Percentiles rank a stretch among this genome's conserved stretches.
phyloP scores from a whole-genome alignment of 2,329 filamentous ascomycete genomes.

The Peltaster fructicola region DNA sequence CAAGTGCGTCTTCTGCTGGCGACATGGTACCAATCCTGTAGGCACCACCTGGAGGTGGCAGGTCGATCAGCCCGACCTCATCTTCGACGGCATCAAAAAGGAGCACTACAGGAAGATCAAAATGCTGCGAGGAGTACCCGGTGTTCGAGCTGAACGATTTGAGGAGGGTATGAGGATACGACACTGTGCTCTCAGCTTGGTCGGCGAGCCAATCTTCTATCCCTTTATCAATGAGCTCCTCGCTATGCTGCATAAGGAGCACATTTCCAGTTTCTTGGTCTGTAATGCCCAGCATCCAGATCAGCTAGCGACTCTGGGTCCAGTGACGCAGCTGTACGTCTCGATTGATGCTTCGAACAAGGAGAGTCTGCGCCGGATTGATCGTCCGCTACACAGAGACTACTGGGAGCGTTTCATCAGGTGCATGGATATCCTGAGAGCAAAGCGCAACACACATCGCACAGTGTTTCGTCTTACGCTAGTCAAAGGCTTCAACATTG shows the following conservation, averaged over 20 bases:
- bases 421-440: slow-evolving; percentile 75
- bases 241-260: slow-evolving; percentile 62
- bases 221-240: slow-evolving; percentile 92
- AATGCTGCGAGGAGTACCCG: slow-evolving; percentile 85
- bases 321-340: slow-evolving; percentile 89
- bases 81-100: slow-evolving; percentile 78
- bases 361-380: slow-evolving; percentile 73
- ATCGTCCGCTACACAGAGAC: slow-evolving; percentile 80
- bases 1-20: slow-evolving; percentile 98
- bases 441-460: slow-evolving; percentile 67
- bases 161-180: slow-evolving; percentile 83
- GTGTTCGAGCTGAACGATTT: slow-evolving; percentile 80
- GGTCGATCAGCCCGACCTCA: slow-evolving; percentile 74
- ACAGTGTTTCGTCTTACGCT: slow-evolving; percentile 91
- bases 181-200: slow-evolving; percentile 80
- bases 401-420: slow-evolving; percentile 94
- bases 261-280: slow-evolving; percentile 85
- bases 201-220: slow-evolving; percentile 98
- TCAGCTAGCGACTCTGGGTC: slow-evolving; percentile 62
- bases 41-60: slow-evolving; percentile 95
- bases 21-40: slow-evolving; percentile 91
- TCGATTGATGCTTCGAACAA: slow-evolving; percentile 88
- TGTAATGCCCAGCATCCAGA: slow-evolving; percentile 96
- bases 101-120: slow-evolving; percentile 96
- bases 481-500: slow-evolving; percentile 95